phyloP scores from a whole-genome alignment of 805 yeast species.

The Candida vartiovaarae region DNA sequence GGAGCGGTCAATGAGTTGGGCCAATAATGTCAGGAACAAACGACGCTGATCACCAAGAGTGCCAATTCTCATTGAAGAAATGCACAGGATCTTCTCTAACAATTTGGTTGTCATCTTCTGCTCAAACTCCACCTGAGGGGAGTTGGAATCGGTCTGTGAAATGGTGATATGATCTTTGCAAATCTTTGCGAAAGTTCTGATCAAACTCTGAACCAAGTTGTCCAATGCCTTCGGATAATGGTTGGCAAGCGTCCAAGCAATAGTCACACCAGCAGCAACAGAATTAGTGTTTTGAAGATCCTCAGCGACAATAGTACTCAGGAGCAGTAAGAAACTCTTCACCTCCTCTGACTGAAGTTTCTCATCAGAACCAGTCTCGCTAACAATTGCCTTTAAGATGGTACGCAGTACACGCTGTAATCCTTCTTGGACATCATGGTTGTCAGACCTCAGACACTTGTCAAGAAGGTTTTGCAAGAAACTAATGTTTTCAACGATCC shows the following conservation, averaged over 20 bases:
- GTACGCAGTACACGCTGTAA: constrained; percentile 68
- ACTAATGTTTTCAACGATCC: constrained; percentile 70
- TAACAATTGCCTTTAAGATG: constrained; percentile 58
- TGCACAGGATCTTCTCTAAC: constrained; percentile 66
- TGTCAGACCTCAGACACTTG: constrained; percentile 73
- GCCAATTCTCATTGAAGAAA: constrained; percentile 75
- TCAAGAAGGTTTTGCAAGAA: constrained; percentile 70
- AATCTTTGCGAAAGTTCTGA: constrained; percentile 83
- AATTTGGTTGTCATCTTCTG: constrained; percentile 73
- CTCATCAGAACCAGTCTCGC: constrained; percentile 36
- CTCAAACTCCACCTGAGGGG: constrained; percentile 50
- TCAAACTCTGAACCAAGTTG: constrained; percentile 62
- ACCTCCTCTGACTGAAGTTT: constrained; percentile 57
- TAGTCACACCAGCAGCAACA: constrained; percentile 80
- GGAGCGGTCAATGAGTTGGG: constrained; percentile 86
- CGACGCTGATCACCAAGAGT: constrained; percentile 91
- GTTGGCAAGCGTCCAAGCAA: constrained; percentile 73
- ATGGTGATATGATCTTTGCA: constrained; percentile 80
- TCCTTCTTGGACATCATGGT: constrained; percentile 82
- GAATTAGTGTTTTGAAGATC: constrained; percentile 69
- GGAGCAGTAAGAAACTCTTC: constrained; percentile 49
- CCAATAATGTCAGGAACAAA: constrained; percentile 75
- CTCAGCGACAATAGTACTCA: constrained; percentile 68
- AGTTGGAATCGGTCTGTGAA: constrained; percentile 31
- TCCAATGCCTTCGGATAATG: constrained; percentile 71